phyloP scores from a whole-genome alignment of 139 green algal genomes.

The Chlorella sp. region DNA sequence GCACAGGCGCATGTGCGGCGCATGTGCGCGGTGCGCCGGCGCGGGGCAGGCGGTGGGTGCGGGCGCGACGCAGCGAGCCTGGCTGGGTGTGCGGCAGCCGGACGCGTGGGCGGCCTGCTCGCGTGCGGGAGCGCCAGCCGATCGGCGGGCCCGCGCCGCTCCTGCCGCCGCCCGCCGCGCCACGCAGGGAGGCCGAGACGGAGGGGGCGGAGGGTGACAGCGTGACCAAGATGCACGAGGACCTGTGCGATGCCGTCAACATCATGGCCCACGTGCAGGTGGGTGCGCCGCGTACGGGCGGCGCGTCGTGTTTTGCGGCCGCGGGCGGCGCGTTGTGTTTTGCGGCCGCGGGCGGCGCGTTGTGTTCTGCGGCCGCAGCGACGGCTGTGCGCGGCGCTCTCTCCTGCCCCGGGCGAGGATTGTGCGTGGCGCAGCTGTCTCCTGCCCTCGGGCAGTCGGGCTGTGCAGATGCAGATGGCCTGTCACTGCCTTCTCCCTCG shows the following conservation, averaged over 20 bases:
- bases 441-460: neutral
- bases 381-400: too few species aligned
- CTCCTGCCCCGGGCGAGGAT: too few species aligned
- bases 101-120: too few species aligned
- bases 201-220: constrained; percentile 55
- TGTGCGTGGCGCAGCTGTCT: too few species aligned
- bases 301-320: neutral
- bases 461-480: neutral
- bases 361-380: neutral
- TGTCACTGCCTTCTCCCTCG: neutral
- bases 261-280: constrained; percentile 46
- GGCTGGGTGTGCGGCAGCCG: too few species aligned
- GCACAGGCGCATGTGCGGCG: too few species aligned
- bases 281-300: constrained; percentile 7
- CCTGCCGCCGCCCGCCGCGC: too few species aligned
- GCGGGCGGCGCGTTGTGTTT: neutral
- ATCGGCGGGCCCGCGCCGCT: too few species aligned
- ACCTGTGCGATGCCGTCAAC: constrained; percentile 83
- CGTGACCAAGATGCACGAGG: constrained; percentile 91
- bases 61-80: too few species aligned
- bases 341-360: neutral
- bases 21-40: too few species aligned
- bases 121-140: too few species aligned
- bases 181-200: constrained; percentile 60
- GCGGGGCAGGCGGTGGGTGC: too few species aligned